Base-by-base conservation (phyloP, 768 basidiomycete genomes). In the Dacryopinax spathularia region DNA sequence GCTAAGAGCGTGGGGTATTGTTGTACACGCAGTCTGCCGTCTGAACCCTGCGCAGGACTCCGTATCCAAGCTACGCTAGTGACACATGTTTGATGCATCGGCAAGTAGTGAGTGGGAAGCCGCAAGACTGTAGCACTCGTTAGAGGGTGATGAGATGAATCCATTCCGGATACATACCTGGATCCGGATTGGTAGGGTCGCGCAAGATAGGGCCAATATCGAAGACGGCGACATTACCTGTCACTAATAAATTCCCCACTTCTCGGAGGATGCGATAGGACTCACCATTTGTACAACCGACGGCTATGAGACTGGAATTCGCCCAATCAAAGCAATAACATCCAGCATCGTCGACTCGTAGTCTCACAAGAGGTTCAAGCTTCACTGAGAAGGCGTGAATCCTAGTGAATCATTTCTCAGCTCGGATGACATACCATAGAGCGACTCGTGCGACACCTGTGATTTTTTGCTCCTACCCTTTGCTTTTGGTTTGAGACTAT, bases 251-350 rank as follows among this genome's bases (percentile, higher is more conserved):
- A n/a, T 62, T 34, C 44, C 60, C 12, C 1, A 6, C 7, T 20
- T 34, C 61, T 60, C 62, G 7, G 31, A 36, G 3, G 10, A 27
- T 39, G 35, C 25, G 22, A 37, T 12, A 43, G 27, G 13, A 44
- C 72, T 62, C 27, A 91, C 95, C 94, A 67, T 90, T 88, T 1
- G 89, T 86, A 29, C 86, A 86, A 0, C 93, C 94, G 13, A 88
- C 82, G 0, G 90, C 91, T 6, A 99, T 73, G 12, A 85, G 69
- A 64, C 88, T 85, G 66, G 90, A 89, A 66, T 90, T 91, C 0
- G 85, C 88, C 93, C 93, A 97, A 68, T 96, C 92, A 62, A 96
- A 78, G 16, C 83, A 80, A 81, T 83, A 87, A 70, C 86, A 87
- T n/a, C 79, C 76, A 0, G 89, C 81, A 41, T 91, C 88, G 62